Base-by-base conservation (phyloP, 495 filamentous ascomycete species). In the Trypethelium eluteriae region DNA sequence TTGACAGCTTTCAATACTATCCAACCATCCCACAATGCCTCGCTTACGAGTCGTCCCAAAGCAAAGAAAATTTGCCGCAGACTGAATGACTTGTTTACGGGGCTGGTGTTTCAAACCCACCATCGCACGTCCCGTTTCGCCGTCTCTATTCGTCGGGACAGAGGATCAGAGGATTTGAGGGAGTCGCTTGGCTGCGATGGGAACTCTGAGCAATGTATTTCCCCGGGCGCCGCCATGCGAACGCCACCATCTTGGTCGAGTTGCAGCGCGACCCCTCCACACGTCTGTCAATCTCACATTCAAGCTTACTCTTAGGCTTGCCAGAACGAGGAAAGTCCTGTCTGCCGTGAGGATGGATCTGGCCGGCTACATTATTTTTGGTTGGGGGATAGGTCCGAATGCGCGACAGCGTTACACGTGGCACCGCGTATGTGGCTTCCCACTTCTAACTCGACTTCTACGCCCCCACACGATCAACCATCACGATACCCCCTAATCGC, bases 371-470 rank as follows among this genome's bases (percentile, higher is more conserved):
- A 7, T 11, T 59, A 59, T 59, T 59, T 59, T 9, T 59, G 53
- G 53, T 7, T 36, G 32, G 18, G 14, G 53, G 32, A 10, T 59
- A 2, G 53, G 18, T 3, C 53, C 18, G 18, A 18, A 36, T 36
- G 5, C 32, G n/a, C 25, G 53, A 59, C 53, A 59, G 53, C 53
- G 53, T 59, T 59, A 59, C 53, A 59, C 53, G 53, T 59, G 53
- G 53, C 53, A 59, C 25, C 53, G 53, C 53, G 36, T 32, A 1
- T 59, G n/a, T 59, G 53, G 53, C 32, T 59, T 59, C 53, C 53
- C 25, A 59, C 18, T 59, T 25, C 53, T 9, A 10, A 11, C 14
- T 36, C 53, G 53, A n/a, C 53, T 32, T 35, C 53, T 7, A 11
- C 53, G 36, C 53, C 11, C 34, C 32, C 14, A 10, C 32, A 18